Evolutionary conservation across 768 basidiomycete genomes (phyloP), one percentile per base, ranked within the genome.

Genomic region (Podaxis carcinomalis): DNA sequence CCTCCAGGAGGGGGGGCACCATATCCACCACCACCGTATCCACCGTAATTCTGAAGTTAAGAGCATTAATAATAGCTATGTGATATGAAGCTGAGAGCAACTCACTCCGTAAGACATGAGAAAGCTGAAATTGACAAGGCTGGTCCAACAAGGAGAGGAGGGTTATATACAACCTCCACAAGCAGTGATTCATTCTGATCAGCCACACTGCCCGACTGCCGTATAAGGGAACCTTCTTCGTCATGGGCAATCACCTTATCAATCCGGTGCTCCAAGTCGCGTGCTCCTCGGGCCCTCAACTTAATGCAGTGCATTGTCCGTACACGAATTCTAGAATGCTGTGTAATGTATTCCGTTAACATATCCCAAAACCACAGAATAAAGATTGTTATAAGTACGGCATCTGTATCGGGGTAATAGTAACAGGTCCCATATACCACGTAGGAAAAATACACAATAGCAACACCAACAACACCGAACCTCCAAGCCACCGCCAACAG

Each of bases 51-150:
- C 40, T 28, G 35, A 21, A 6, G n/a, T 25, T 35, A 42, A 3
- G 35, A 7, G 11, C 0, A 19, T n/a, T 2, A 57, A 13, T 19
- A 39, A 14, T 19, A 21, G 19, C 3, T 14, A 42, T 42, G n/a
- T 42, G 13, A 44, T 44, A 3, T 44, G n/a, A 16, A n/a, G 16
- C 19, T 19, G n/a, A 19, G 14, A n/a, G 7, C 3, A 0, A 64
- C 68, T 61, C 63, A 69, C 70, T 35, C 74, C 73, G 73, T 75
- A 77, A 39, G 77, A 76, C 76, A 78, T 76, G 16, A 51, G 66
- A 35, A 21, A 57, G 14, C 13, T 39, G 54, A 10, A 25, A 16
- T 25, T 60, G 19, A 49, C 27, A 19, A 63, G 21, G 11, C 32
- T 7, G 1, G 36, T 44, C 35, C 6, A 55, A 25, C 13, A 10